A percentile compares a stretch with the other conserved stretches of the same genome.
These are phyloP conservation scores for Harringtonia lauricola DNA, from an alignment of 2,329 filamentous ascomycete species.

Conservation along the genomic window DNA sequence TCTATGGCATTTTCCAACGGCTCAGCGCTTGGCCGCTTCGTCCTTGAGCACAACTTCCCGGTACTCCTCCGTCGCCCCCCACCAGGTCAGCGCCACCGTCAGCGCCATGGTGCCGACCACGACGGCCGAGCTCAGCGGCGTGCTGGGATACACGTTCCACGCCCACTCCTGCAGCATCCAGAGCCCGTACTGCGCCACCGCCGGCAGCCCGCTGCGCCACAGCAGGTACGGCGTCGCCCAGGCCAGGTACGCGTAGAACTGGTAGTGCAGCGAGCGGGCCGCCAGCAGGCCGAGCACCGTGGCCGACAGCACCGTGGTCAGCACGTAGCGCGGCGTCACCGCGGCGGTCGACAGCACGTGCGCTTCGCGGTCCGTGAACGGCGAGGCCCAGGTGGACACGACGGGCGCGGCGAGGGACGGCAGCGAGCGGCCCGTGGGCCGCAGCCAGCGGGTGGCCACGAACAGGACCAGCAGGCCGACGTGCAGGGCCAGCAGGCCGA, in stretches of 20 bases:
- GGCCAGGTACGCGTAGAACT: conserved; percentile 86
- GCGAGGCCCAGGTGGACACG: conserved; percentile 11
- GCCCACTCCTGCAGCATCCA: conserved; percentile 82
- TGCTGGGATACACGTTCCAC: conserved; percentile 91
- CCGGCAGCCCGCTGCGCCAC: conserved; percentile 64
- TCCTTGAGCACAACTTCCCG: conserved; percentile 13
- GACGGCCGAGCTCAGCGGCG: conserved; percentile 37
- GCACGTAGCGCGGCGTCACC: conserved; percentile 61
- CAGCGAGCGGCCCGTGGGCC: conserved; percentile 50
- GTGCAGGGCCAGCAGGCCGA: conserved; percentile 56
- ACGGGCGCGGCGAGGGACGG: conserved; percentile 29
- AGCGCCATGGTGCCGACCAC: conserved; percentile 62
- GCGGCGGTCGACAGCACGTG: conserved; percentile 41
- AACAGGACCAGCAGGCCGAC: conserved; percentile 55
- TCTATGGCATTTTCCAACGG: too few relatives aligned
- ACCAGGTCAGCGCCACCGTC: conserved; percentile 54
- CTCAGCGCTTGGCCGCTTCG: conserved; percentile 9
- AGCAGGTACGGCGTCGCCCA: conserved; percentile 84
- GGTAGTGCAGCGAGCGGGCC: conserved; percentile 83
- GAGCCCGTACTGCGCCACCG: conserved; percentile 52
- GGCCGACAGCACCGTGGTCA: conserved; percentile 66
- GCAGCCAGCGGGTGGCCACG: conserved; percentile 58
- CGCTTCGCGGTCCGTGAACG: conserved; percentile 37
- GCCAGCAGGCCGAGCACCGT: conserved; percentile 74
- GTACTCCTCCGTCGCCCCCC: conserved; percentile 37